Evolutionary conservation across 1,284 basidiomycete species (phyloP).

Genomic region (Cryptococcus sp.): DNA sequence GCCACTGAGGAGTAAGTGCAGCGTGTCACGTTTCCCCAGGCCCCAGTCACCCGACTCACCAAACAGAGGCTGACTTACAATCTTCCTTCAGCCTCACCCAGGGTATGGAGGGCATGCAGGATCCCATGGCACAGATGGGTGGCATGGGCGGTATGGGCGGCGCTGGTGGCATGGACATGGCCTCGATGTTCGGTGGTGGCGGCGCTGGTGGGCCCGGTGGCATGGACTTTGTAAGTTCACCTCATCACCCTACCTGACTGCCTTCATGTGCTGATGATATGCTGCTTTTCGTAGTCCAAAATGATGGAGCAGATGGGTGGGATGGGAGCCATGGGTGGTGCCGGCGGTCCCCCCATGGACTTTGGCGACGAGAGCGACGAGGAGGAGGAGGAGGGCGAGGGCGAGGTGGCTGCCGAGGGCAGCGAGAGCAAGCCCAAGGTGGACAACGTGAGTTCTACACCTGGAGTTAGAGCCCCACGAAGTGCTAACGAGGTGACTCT

Average conservation of each 20-base stretch:
- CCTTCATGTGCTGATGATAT: neutral
- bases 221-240: constrained; percentile 10
- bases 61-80: constrained; percentile 1
- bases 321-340: constrained; percentile 39
- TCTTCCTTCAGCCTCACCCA: constrained; percentile 8
- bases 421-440: constrained; percentile 24
- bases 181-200: neutral
- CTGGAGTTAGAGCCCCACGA: neutral
- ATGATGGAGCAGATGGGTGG: constrained; percentile 50
- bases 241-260: neutral
- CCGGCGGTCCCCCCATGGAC: constrained; percentile 39
- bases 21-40: no score
- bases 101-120: constrained; percentile 50
- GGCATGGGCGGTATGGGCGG: constrained; percentile 47
- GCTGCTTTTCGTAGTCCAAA: constrained; percentile 26
- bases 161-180: constrained; percentile 52
- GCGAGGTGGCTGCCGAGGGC: constrained; percentile 55
- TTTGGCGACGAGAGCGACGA: constrained; percentile 47
- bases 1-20: constrained; percentile 51
- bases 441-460: constrained; percentile 24
- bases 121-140: constrained; percentile 39
- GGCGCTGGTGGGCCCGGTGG: constrained; percentile 24
- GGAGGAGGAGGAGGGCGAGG: constrained; percentile 57
- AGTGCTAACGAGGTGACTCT: neutral
- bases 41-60: neutral